Evolutionary conservation across 805 yeast species (phyloP), one percentile per base, ranked within the genome.

Genomic region (Candida palmyrensis): DNA sequence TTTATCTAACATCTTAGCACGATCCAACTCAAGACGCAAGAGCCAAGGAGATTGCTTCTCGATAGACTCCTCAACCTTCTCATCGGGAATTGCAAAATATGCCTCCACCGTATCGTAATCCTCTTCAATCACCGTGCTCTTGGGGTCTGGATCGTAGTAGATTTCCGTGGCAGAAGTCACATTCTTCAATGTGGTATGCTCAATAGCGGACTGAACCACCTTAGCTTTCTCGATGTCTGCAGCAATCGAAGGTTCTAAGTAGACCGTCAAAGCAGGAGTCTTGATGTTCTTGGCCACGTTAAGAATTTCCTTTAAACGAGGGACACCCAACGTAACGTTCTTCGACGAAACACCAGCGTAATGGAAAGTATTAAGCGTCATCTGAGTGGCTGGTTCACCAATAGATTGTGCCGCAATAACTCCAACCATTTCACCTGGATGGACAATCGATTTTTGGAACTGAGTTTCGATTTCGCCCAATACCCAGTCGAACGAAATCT

Each of bases 201-300:
- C 97, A 53, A 92, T 90, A 0, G 96, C 94, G 39, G 97, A 85
- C 68, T 95, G 96, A 27, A 92, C 86, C 28, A 82, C 80, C 68
- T 92, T 92, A 8, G 99, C 97, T 61, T 72, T 79, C 57, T 89
- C 97, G 59, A 89, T 90, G 49, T 92, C 96, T 30, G 75, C 72
- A 4, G 96, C 89, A 42, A 80, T 73, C 25, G 78, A 90, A 4
- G 80, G 79, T 30, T 85, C 73, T 57, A 92, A 67, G 57, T 89
- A 92, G n/a, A 90, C 96, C 7, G 96, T 88, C 55, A 90, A 71
- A 10, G 96, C 94, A n/a, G 99, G 99, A n/a, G 99, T 92, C 66
- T 90, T 92, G 73, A 92, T 89, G 51, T 86, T 90, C 68, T 92
- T 92, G 8, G 99, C 99, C 44, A 92, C 98, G 58, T 90, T 90